These are phyloP conservation scores for Lentinula novae-zelandiae DNA, from an alignment of 1,284 basidiomycete genomes.

Conservation along the genomic window DNA sequence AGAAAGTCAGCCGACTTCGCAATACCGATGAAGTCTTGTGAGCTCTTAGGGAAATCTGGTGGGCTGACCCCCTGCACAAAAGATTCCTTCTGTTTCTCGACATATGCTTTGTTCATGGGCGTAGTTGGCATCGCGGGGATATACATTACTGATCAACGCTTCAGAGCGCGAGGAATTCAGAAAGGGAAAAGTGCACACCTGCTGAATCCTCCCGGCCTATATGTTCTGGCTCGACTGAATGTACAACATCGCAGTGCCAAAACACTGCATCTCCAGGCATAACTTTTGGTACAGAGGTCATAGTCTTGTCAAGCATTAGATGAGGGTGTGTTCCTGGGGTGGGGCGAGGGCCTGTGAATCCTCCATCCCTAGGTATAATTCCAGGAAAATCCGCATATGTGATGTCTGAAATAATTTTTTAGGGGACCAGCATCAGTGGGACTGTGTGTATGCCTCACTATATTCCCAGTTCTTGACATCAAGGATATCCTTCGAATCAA, in stretches of 20 bases:
- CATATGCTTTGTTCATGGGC: constrained; percentile 56
- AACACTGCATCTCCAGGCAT: constrained; percentile 82
- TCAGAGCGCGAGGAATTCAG: neutral
- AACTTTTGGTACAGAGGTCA: constrained; percentile 74
- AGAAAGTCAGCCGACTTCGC: constrained; percentile 47
- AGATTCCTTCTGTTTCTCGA: constrained; percentile 56
- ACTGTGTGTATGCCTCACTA: constrained; percentile 9
- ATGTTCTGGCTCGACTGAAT: constrained; percentile 76
- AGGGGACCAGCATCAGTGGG: constrained; percentile 25
- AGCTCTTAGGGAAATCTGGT: constrained; percentile 69
- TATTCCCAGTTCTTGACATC: constrained; percentile 10
- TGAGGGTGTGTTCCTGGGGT: constrained; percentile 60
- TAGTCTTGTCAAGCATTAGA: constrained; percentile 63
- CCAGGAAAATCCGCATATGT: constrained; percentile 10
- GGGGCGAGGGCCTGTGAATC: constrained; percentile 25
- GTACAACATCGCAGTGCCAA: constrained; percentile 85
- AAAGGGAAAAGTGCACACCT: constrained; percentile 32
- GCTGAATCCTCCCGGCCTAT: constrained; percentile 68
- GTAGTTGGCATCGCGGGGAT: constrained; percentile 80
- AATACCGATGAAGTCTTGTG: constrained; percentile 48
- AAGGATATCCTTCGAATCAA: constrained; percentile 9
- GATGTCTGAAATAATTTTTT: neutral
- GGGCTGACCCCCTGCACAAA: constrained; percentile 63
- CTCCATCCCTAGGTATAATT: constrained; percentile 6
- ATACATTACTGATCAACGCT: constrained; percentile 58